Conservation (phyloP, 2,329 filamentous ascomycete species). For the Tolypocladium guangdongense region DNA sequence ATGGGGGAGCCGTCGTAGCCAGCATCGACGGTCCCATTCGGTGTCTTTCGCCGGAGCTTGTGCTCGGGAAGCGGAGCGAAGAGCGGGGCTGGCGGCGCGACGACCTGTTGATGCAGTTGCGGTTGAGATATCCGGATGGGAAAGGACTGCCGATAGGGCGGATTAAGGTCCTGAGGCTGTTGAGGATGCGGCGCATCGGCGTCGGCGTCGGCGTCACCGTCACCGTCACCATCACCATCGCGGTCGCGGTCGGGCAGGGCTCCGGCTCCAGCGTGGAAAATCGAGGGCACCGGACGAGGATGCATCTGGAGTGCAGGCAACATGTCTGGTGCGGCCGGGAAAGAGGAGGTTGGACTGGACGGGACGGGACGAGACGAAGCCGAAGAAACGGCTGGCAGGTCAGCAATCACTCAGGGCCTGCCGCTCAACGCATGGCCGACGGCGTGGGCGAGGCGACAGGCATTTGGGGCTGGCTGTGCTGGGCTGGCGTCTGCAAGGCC, state of each 20-base stretch:
- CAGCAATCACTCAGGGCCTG: slow-evolving; percentile 29
- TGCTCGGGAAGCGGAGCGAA: slow-evolving; percentile 18
- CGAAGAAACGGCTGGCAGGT: slow-evolving; percentile 15
- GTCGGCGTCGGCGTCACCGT: background rate
- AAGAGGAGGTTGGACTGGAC: background rate
- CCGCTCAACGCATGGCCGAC: slow-evolving; percentile 29
- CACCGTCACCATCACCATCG: background rate
- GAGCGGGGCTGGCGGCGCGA: slow-evolving; percentile 5
- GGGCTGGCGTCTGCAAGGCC: slow-evolving; percentile 7
- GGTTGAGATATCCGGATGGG: slow-evolving; percentile 22
- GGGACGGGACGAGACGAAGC: background rate
- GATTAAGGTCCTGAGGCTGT: slow-evolving; percentile 17
- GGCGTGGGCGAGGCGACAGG: slow-evolving; percentile 20
- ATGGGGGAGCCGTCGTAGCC: slow-evolving; percentile 80
- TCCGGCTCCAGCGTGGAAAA: slow-evolving; percentile 23
- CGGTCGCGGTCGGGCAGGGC: slow-evolving; percentile 3
- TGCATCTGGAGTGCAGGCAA: slow-evolving; percentile 41
- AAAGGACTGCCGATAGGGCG: slow-evolving; percentile 15
- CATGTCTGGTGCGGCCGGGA: slow-evolving; percentile 23
- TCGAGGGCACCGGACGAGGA: slow-evolving; percentile 36
- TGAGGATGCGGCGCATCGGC: slow-evolving; percentile 5
- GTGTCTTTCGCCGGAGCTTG: slow-evolving; percentile 81
- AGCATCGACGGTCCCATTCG: slow-evolving; percentile 82
- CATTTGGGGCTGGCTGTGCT: slow-evolving; percentile 26
- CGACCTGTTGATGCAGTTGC: slow-evolving; percentile 11